A percentile compares a stretch with the other conserved stretches of the same genome.
These are phyloP conservation scores for Coemansia sp. DNA, from an alignment of 192 early-diverging fungal species.

Conservation along the genomic window DNA sequence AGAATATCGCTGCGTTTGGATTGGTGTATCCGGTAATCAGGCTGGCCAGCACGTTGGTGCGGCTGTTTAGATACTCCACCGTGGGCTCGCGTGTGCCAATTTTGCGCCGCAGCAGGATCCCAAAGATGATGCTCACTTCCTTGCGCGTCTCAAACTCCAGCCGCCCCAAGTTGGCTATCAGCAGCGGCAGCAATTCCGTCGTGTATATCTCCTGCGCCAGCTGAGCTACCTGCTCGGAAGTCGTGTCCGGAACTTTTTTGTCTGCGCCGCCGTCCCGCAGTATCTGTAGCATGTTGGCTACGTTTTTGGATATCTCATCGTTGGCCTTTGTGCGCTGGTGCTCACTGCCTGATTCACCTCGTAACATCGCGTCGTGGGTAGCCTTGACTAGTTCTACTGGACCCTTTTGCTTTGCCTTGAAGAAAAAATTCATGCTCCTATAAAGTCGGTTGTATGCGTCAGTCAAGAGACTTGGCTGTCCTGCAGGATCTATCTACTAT, in stretches of 20 bases:
- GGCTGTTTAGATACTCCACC: slow-evolving; percentile 87
- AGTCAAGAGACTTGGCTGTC: slow-evolving; percentile 1
- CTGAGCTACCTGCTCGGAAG: slow-evolving; percentile 87
- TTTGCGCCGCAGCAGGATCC: slow-evolving; percentile 90
- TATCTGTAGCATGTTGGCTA: slow-evolving; percentile 88
- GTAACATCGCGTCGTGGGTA: slow-evolving; percentile 80
- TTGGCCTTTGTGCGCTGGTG: slow-evolving; percentile 72
- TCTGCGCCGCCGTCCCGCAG: slow-evolving; percentile 92
- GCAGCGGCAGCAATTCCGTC: slow-evolving; percentile 81
- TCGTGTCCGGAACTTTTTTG: slow-evolving; percentile 49
- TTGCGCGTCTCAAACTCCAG: slow-evolving; percentile 94
- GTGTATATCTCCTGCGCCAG: slow-evolving; percentile 95
- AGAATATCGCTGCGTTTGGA: slow-evolving; percentile 94
- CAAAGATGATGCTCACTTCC: slow-evolving; percentile 97
- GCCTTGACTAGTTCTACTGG: slow-evolving; percentile 86
- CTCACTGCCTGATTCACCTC: slow-evolving; percentile 56
- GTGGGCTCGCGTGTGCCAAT: slow-evolving; percentile 94
- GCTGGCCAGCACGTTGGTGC: slow-evolving; percentile 78
- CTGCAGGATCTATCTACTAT: slow-evolving; percentile 7
- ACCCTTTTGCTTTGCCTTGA: slow-evolving; percentile 79
- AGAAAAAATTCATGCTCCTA: slow-evolving; percentile 67
- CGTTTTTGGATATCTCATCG: slow-evolving; percentile 96
- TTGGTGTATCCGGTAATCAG: slow-evolving; percentile 92
- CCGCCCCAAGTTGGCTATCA: slow-evolving; percentile 85
- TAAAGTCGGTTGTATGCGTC: slow-evolving; percentile 1